Evolutionary conservation across 83 land plant species (phyloP), one percentile per base, ranked within the genome.

Genomic region (Diphasiastrum complanatum): DNA sequence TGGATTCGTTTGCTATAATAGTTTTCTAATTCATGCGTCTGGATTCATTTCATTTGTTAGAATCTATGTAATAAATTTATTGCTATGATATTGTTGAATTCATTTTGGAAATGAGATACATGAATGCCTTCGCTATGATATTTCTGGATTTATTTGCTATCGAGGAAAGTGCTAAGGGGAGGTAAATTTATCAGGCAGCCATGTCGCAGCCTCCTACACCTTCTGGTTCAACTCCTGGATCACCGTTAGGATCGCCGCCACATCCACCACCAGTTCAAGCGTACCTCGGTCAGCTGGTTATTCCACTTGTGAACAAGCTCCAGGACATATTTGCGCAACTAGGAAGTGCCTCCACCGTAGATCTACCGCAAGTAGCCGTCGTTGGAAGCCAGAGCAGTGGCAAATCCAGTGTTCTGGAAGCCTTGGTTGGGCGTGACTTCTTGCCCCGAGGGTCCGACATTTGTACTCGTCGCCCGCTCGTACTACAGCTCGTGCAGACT

Each of bases 311-410:
- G 26, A 91, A 91, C 72, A 87, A 80, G 79, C 83, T 91, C 34
- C 97, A 90, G 60, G 97, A 90, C 64, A 87, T 90, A 23, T 81
- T 87, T 63, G 78, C 97, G 4, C 86, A 82, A 67, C 71, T 91
- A n/a, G 95, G 90, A 11, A 84, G 86, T 60, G 55, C 73, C 5
- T 81, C 86, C 8, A 79, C 86, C 5, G 73, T 91, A 55, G 84
- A 87, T 43, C 75, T 91, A 22, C 97, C 97, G 4, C 97, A 90
- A 73, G 96, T 86, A 48, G 89, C 84, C 14, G 97, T 90, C 11
- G 89, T 90, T 1, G 97, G 97, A 18, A 84, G 97, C 68, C 95
- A 90, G 75, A 90, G 95, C 77, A 87, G 97, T 67, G 97, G 97
- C 16, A 90, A 90, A 61, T 87, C 97, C 31, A 90, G 97, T 63